Conservation (phyloP, 345 rosid species). For the Eucalyptus rudis region DNA sequence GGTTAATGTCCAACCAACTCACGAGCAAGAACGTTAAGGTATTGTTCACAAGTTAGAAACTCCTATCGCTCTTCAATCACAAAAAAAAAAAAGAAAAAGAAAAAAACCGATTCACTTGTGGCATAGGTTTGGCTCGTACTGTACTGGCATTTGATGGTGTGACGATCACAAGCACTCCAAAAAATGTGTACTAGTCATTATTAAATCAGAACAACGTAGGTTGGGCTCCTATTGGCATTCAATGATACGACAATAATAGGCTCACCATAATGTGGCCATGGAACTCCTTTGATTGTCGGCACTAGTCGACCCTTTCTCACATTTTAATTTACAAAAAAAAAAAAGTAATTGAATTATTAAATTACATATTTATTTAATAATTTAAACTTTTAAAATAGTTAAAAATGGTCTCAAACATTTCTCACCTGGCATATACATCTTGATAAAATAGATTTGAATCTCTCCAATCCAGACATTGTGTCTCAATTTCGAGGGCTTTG, state of each 20-base stretch:
- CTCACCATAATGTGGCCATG: not conserved
- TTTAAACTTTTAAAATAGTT: not conserved
- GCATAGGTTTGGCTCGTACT: not conserved
- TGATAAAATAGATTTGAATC: not conserved
- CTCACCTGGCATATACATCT: not conserved
- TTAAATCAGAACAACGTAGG: too few species aligned
- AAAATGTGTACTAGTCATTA: not conserved
- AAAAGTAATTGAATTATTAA: too few species aligned
- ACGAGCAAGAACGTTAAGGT: not conserved
- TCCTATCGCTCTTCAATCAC: not conserved
- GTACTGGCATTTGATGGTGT: not conserved
- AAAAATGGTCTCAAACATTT: not conserved
- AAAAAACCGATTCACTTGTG: not conserved
- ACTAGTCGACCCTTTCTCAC: too few species aligned
- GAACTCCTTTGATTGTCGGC: too few species aligned
- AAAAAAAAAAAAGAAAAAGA: not conserved
- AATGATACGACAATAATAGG: not conserved
- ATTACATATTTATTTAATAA: not conserved
- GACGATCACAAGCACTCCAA: not conserved
- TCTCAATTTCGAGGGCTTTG: not conserved
- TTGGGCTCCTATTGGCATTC: not conserved
- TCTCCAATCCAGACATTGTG: not conserved
- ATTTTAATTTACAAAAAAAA: too few species aligned
- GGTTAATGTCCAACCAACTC: not conserved
- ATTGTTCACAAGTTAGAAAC: not conserved